A percentile compares a stretch with the other conserved stretches of the same genome.
Evolutionary conservation across 2,329 filamentous ascomycete genomes (phyloP).

Genomic region (Monosporascus cannonballus): DNA sequence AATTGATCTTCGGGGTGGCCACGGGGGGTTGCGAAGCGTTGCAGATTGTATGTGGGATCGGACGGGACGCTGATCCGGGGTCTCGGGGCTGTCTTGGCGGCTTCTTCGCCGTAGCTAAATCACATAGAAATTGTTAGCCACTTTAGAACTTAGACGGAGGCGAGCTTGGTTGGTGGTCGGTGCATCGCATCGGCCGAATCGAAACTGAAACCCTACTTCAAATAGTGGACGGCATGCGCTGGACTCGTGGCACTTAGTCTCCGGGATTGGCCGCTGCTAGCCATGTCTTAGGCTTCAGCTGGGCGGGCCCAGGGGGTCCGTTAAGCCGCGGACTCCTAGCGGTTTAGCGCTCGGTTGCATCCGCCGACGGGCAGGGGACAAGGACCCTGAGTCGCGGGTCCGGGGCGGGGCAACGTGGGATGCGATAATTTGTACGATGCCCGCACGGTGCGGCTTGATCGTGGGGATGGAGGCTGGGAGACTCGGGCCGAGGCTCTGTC

Average conservation of each 20-base stretch:
- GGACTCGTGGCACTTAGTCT: slow-evolving; percentile 9
- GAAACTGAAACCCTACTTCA: slow-evolving; percentile 12
- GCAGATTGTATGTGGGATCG: slow-evolving; percentile 20
- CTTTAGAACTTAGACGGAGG: background rate
- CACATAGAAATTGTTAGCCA: background rate
- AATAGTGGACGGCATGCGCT: slow-evolving; percentile 16
- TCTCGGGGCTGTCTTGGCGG: slow-evolving; percentile 7
- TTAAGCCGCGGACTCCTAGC: slow-evolving; percentile 6
- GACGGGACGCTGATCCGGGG: slow-evolving; percentile 17
- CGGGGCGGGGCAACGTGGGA: slow-evolving; percentile 1
- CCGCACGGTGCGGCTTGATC: too few species aligned
- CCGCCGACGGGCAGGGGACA: slow-evolving; percentile 8
- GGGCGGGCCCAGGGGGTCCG: slow-evolving; percentile 3
- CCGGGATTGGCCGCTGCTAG: slow-evolving; percentile 8
- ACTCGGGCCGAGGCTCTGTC: too few species aligned
- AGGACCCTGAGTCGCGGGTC: slow-evolving; percentile 1
- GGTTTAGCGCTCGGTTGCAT: slow-evolving; percentile 13
- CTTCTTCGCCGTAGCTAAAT: slow-evolving; percentile 11
- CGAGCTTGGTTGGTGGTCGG: too few species aligned
- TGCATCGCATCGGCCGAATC: too few species aligned
- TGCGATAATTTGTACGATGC: slow-evolving; percentile 2
- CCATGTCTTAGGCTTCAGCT: slow-evolving; percentile 10
- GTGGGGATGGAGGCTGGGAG: too few species aligned
- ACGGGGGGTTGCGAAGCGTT: slow-evolving; percentile 20
- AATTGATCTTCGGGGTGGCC: slow-evolving; percentile 18